phyloP scores from a whole-genome alignment of 2,329 filamentous ascomycete species.

The Fusarium tjaetaba region DNA sequence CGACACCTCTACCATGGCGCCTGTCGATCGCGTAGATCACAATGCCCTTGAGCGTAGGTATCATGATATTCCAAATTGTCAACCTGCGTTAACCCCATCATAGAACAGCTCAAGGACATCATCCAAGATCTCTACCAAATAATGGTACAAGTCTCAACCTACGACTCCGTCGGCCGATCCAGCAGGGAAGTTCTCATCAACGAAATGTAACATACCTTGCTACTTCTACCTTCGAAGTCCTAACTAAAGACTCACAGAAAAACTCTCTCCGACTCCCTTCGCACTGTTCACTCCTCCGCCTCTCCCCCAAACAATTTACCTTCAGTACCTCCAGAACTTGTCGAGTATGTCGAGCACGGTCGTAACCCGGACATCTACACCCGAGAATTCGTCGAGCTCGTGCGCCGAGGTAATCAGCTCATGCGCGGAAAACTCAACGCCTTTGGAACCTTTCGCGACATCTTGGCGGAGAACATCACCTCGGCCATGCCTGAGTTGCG shows the following conservation, averaged over 20 bases:
- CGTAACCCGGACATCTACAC: conserved; percentile 81
- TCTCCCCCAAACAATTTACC: conserved; percentile 57
- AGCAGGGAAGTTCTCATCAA: conserved; percentile 65
- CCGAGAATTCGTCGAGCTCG: conserved; percentile 76
- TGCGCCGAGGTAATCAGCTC: conserved; percentile 72
- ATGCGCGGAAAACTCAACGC: conserved; percentile 72
- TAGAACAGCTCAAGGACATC: conserved; percentile 69
- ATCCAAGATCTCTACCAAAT: conserved; percentile 72
- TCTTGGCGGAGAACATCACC: conserved; percentile 67
- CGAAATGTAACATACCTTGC: conserved; percentile 54
- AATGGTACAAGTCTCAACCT: conserved; percentile 70
- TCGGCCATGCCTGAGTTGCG: conserved; percentile 68
- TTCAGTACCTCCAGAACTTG: conserved; percentile 68
- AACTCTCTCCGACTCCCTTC: conserved; percentile 53
- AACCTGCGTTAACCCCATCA: conserved; percentile 12
- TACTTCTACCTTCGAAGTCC: neutral
- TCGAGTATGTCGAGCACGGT: conserved; percentile 76
- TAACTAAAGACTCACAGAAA: conserved; percentile 42
- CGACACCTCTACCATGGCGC: conserved; percentile 50
- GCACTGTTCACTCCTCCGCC: conserved; percentile 53
- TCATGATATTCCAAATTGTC: neutral
- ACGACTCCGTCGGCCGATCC: conserved; percentile 63
- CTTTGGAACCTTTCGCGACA: conserved; percentile 69
- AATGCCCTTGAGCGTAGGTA: conserved; percentile 53
- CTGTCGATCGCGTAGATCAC: conserved; percentile 52